Evolutionary conservation across 208 protist genomes (phyloP).

Genomic region (Porcisia deanei): DNA sequence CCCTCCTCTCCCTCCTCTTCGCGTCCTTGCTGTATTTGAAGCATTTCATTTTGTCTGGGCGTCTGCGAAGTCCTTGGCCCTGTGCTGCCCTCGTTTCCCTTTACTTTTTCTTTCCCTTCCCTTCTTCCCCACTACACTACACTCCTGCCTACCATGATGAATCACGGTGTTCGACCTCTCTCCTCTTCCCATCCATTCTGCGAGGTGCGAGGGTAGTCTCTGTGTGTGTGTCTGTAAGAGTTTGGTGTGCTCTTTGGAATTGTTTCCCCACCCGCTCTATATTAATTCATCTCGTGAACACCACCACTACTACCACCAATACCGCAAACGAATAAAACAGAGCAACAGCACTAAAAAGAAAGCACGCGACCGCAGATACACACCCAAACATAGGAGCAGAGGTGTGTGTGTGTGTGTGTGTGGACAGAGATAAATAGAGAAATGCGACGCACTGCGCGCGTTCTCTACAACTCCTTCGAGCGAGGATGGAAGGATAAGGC

Average conservation of each 20-base stretch:
- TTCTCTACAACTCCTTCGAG: constrained; percentile 49
- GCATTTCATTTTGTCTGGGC: not conserved
- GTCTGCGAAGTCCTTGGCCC: not conserved
- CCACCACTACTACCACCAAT: not conserved
- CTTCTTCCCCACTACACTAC: not conserved
- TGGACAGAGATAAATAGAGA: not conserved
- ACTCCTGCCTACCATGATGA: not conserved
- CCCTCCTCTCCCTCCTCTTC: not conserved
- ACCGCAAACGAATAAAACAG: not conserved
- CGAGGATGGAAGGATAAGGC: constrained; percentile 54
- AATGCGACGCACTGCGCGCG: constrained; percentile 24
- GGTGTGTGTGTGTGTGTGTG: not conserved
- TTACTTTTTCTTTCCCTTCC: not conserved
- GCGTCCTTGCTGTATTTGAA: not conserved
- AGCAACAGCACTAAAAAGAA: too few species aligned
- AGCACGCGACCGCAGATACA: too few species aligned
- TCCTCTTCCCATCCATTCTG: not conserved
- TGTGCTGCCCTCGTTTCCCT: not conserved
- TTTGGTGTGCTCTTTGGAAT: not conserved
- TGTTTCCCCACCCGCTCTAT: not conserved
- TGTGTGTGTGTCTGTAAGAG: not conserved
- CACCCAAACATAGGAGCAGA: not conserved
- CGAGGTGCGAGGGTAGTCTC: not conserved
- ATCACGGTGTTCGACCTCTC: not conserved
- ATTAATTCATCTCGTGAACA: not conserved